Evolutionary conservation across 495 filamentous ascomycete genomes (phyloP).

Genomic region (Aspergillus campestris): DNA sequence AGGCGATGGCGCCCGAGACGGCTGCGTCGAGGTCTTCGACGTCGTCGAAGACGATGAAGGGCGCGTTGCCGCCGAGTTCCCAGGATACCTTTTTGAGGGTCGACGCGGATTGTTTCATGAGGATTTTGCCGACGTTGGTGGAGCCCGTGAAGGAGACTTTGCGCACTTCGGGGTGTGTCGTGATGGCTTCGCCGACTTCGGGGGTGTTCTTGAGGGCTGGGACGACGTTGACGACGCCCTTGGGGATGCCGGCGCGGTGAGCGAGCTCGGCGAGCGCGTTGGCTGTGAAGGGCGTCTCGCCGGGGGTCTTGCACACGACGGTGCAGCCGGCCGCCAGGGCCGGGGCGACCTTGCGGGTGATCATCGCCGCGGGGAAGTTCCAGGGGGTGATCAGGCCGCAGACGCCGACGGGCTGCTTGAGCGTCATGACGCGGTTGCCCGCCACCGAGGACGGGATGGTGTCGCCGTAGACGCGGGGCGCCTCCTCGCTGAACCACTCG

Average conservation of each 20-base stretch:
- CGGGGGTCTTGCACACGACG: slow-evolving; percentile 74
- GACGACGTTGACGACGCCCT: slow-evolving; percentile 77
- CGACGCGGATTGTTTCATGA: slow-evolving; percentile 73
- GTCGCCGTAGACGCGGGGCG: slow-evolving; percentile 59
- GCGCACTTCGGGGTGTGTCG: slow-evolving; percentile 59
- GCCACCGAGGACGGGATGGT: slow-evolving; percentile 64
- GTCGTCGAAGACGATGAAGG: slow-evolving; percentile 91
- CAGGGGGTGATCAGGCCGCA: slow-evolving; percentile 93
- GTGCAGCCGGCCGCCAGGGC: slow-evolving; percentile 81
- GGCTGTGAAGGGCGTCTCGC: slow-evolving; percentile 78
- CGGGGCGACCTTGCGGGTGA: slow-evolving; percentile 79
- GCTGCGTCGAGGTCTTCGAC: slow-evolving; percentile 68
- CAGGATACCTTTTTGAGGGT: slow-evolving; percentile 83
- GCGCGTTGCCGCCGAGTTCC: slow-evolving; percentile 85
- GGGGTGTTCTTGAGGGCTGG: slow-evolving; percentile 65
- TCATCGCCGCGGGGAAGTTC: slow-evolving; percentile 95
- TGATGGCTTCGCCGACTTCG: slow-evolving; percentile 62
- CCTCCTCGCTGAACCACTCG: slow-evolving; percentile 75
- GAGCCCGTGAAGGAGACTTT: slow-evolving; percentile 90
- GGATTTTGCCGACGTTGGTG: slow-evolving; percentile 75
- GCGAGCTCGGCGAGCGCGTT: slow-evolving; percentile 78
- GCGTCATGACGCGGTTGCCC: slow-evolving; percentile 66
- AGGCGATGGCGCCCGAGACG: slow-evolving; percentile 63
- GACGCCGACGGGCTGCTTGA: slow-evolving; percentile 86
- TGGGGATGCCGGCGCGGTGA: slow-evolving; percentile 73